phyloP scores from a whole-genome alignment of 495 filamentous ascomycete genomes.

The Melanomma pulvis-pyrius region DNA sequence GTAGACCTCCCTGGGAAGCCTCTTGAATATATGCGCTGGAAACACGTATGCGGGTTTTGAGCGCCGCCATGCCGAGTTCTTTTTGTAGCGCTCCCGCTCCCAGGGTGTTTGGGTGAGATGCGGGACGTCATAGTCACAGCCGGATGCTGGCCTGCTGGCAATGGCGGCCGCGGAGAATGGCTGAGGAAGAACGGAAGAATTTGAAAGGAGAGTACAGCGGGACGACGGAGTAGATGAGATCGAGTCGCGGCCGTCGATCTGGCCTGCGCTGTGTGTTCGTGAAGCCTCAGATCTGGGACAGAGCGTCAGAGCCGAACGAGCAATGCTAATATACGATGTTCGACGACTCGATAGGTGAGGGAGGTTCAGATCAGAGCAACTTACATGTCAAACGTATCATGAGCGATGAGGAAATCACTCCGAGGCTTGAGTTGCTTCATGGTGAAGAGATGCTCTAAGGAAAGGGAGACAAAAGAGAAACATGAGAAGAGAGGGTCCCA shows the following conservation, averaged over 20 bases:
- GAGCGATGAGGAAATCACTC: slow-evolving; percentile 1
- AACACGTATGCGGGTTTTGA: slow-evolving; percentile 7
- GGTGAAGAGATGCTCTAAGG: background rate
- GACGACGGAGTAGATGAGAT: slow-evolving; percentile 23
- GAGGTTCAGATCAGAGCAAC: background rate
- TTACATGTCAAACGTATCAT: slow-evolving; percentile 8
- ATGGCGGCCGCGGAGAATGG: slow-evolving; percentile 11
- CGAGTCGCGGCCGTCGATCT: background rate
- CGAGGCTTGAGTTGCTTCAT: slow-evolving; percentile 6
- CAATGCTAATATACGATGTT: too few relatives aligned
- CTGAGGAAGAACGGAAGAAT: slow-evolving; percentile 4
- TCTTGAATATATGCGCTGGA: slow-evolving; percentile 47
- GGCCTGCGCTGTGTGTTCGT: background rate
- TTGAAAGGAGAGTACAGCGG: background rate
- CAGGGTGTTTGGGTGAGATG: slow-evolving; percentile 43
- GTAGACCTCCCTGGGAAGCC: slow-evolving; percentile 60
- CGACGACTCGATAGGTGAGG: background rate
- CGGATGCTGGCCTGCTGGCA: background rate
- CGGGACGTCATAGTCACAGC: slow-evolving; percentile 31
- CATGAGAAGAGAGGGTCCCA: background rate
- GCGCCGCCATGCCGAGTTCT: slow-evolving; percentile 14
- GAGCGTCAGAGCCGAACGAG: background rate
- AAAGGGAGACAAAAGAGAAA: background rate
- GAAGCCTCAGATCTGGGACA: slow-evolving; percentile 13
- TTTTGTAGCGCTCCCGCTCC: slow-evolving; percentile 40